Evolutionary conservation across 2,329 filamentous ascomycete genomes (phyloP).

Genomic region (Microsporum canis): DNA sequence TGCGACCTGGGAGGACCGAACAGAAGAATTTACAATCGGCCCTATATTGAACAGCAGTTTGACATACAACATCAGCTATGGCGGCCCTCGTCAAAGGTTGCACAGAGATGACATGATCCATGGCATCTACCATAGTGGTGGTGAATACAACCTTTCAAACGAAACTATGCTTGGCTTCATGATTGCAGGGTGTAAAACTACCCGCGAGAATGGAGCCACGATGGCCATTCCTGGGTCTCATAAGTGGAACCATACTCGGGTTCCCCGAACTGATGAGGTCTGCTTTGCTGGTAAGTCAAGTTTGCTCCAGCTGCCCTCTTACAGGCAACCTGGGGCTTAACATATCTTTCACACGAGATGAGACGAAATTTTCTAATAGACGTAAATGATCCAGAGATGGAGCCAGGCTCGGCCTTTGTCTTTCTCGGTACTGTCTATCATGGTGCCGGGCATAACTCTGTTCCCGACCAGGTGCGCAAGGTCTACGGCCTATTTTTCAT

Average conservation of each 20-base stretch:
- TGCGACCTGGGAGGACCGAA: conserved; percentile 2
- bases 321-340: neutral
- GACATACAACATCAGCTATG: conserved; percentile 24
- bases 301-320: neutral
- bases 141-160: conserved; percentile 18
- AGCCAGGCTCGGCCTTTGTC: conserved; percentile 32
- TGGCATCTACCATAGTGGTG: conserved; percentile 21
- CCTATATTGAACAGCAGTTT: conserved; percentile 5
- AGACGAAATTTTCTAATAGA: neutral
- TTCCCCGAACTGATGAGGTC: conserved; percentile 30
- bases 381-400: conserved; percentile 19
- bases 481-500: conserved; percentile 29
- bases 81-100: conserved; percentile 30
- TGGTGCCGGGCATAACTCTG: conserved; percentile 31
- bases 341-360: neutral
- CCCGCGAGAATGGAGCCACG: conserved; percentile 34
- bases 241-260: conserved; percentile 31
- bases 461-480: conserved; percentile 21
- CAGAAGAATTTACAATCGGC: neutral
- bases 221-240: conserved; percentile 34
- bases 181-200: conserved; percentile 32
- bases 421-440: conserved; percentile 34
- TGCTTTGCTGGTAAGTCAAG: conserved; percentile 21
- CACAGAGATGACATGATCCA: conserved; percentile 32
- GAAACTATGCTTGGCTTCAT: conserved; percentile 29